Conservation (phyloP, 352 stramenopile species). For the Phytophthora pinifolia region DNA sequence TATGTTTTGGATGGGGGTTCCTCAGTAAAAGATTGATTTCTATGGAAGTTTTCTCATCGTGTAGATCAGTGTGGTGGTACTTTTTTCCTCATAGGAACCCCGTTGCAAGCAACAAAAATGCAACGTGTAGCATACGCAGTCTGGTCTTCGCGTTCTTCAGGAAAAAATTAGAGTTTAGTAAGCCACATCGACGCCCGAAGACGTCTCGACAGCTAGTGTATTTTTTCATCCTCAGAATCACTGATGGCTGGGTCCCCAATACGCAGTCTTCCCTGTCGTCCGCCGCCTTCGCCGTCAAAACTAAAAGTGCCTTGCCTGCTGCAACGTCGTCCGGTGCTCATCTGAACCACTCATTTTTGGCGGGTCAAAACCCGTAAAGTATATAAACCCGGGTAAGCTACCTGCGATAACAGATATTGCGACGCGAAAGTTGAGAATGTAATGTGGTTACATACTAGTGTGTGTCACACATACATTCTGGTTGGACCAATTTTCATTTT, state of each 20-base stretch:
- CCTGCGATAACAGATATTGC: too few relatives aligned
- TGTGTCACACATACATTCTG: too few relatives aligned
- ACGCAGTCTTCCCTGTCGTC: not conserved
- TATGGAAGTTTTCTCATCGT: conserved; percentile 76
- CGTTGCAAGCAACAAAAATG: conserved; percentile 14
- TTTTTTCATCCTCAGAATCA: conserved; percentile 78
- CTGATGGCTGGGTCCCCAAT: not conserved
- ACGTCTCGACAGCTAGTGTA: conserved; percentile 49
- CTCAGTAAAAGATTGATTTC: conserved; percentile 65
- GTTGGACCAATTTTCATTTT: not conserved
- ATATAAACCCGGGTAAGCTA: too few relatives aligned
- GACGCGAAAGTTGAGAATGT: too few relatives aligned
- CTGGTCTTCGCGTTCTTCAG: conserved; percentile 49
- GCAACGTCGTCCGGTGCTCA: too few relatives aligned
- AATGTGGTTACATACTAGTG: too few relatives aligned
- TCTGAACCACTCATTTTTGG: conserved; percentile 27
- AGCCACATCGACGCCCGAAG: conserved; percentile 40
- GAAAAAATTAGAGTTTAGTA: conserved; percentile 88
- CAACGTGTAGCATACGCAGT: conserved; percentile 5
- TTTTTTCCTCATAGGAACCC: conserved; percentile 58
- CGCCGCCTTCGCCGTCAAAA: conserved; percentile 12
- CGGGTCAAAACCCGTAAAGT: conserved; percentile 8
- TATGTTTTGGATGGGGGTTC: conserved; percentile 30
- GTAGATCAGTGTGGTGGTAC: conserved; percentile 78
- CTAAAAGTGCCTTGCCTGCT: conserved; percentile 12